phyloP scores from a whole-genome alignment of 192 early-diverging fungal species.

The Thamnidium elegans region DNA sequence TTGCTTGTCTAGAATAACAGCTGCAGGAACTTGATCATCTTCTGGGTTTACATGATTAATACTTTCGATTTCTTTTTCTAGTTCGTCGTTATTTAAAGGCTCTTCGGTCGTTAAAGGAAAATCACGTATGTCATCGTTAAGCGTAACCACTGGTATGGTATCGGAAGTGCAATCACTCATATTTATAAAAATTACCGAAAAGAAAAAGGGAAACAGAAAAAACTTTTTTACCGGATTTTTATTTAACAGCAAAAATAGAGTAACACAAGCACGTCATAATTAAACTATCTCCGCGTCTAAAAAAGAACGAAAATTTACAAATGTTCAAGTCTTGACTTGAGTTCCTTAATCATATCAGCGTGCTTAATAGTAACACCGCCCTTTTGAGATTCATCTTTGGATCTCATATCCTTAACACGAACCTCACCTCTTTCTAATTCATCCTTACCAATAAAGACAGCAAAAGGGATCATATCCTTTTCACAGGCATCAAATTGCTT shows the following conservation, averaged over 20 bases:
- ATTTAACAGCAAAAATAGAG: too few relatives aligned
- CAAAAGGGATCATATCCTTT: constrained; percentile 83
- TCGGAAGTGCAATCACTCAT: too few relatives aligned
- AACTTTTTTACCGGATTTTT: too few relatives aligned
- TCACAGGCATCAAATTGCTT: constrained; percentile 80
- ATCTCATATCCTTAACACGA: constrained; percentile 82
- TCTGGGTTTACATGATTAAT: constrained; percentile 1
- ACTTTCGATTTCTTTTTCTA: constrained; percentile 1
- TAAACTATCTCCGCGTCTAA: too few relatives aligned
- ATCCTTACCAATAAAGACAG: constrained; percentile 82
- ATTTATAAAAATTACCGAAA: too few relatives aligned
- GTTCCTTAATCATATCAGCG: constrained; percentile 59
- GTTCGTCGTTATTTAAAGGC: background rate
- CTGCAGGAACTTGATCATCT: background rate
- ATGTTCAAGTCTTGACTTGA: constrained; percentile 36
- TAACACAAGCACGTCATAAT: too few relatives aligned
- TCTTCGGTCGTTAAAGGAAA: constrained; percentile 25
- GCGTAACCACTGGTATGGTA: too few relatives aligned
- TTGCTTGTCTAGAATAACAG: constrained; percentile 9
- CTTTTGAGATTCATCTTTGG: constrained; percentile 55
- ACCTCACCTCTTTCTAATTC: constrained; percentile 81
- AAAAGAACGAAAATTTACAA: constrained; percentile 6
- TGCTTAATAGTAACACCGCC: constrained; percentile 56
- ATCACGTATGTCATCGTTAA: background rate
- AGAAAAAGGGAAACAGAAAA: too few relatives aligned